Evolutionary conservation across 2,329 filamentous ascomycete genomes (phyloP), one percentile per base, ranked within the genome.

Genomic region (Arthrobotrys conoides): DNA sequence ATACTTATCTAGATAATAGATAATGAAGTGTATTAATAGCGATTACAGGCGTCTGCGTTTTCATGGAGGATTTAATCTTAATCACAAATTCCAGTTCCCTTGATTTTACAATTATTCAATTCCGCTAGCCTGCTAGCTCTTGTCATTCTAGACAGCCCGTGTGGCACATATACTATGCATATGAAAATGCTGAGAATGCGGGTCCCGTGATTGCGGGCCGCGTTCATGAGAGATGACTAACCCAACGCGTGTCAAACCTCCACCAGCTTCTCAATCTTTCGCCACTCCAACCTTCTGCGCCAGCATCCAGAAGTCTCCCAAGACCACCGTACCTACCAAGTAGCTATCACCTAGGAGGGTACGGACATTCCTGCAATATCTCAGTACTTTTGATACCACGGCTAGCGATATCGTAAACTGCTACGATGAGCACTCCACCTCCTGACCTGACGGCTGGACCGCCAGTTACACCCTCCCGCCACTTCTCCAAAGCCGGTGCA

Each of bases 381-480:
- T 20, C 8, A 33, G 2, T 20, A 22, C 14, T 5, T n/a, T n/a
- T n/a, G n/a, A 22, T 22, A 41, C 41, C 18, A 16, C 48, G 6
- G 10, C 12, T 12, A 18, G 33, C 9, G n/a, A 22, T 18, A 44
- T 24, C n/a, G 44, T 6, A n/a, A 9, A 1, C 1, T 41, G n/a
- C 55, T 41, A 41, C 27, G 9, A 77, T 77, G 73, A 55, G 67
- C 22, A 77, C 73, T 22, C 59, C 73, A 27, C 73, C 73, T 55
- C 73, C 73, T 5, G 61, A 71, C 12, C 55, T 71, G 44, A 67
- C 59, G 33, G 63, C 46, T 36, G 67, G 67, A 3, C 51, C 66
- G 12, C 67, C 73, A 59, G 65, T 64, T 22, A 77, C 73, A 57
- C 73, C 73, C 2, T 77, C 73, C 24, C 67, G 73, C 3, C 61